A percentile compares a stretch with the other conserved stretches of the same genome.
These are phyloP conservation scores for Naganishia randhawae DNA, from an alignment of 768 basidiomycete genomes.

Conservation along the genomic window DNA sequence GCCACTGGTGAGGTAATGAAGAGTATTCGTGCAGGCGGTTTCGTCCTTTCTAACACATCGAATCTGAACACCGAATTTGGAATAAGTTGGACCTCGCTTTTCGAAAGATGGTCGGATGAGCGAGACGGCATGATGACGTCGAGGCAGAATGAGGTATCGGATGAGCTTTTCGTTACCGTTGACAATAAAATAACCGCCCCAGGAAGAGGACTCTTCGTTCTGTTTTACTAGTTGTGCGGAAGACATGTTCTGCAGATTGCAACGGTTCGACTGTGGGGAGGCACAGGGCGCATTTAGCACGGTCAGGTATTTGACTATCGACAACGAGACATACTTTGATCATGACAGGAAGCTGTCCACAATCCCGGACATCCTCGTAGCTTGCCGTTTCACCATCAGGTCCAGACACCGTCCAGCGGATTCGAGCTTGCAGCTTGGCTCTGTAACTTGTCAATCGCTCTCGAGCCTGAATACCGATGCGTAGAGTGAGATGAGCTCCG, in stretches of 20 bases:
- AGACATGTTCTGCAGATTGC: constrained; percentile 80
- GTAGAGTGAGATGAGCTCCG: not conserved
- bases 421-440: constrained; percentile 77
- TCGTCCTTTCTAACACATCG: constrained; percentile 92
- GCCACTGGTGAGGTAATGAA: constrained; percentile 96
- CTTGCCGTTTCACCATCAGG: constrained; percentile 59
- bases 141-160: constrained; percentile 89
- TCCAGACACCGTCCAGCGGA: constrained; percentile 70
- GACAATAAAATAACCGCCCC: constrained; percentile 96
- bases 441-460: constrained; percentile 90
- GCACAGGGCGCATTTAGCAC: not conserved
- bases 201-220: constrained; percentile 96
- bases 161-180: constrained; percentile 99
- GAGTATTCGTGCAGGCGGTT: constrained; percentile 84
- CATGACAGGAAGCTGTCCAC: constrained; percentile 94
- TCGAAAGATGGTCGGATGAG: constrained; percentile 82
- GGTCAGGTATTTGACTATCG: not conserved
- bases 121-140: constrained; percentile 90
- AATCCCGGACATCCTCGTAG: constrained; percentile 70
- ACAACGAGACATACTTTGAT: constrained; percentile 65
- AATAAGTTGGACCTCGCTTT: constrained; percentile 84
- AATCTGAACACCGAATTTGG: constrained; percentile 88
- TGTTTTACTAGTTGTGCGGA: constrained; percentile 80
- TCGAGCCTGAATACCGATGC: constrained; percentile 62
- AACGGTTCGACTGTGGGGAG: constrained; percentile 69